phyloP scores from a whole-genome alignment of 352 stramenopile species.

The Thraustochytrium striatum region DNA sequence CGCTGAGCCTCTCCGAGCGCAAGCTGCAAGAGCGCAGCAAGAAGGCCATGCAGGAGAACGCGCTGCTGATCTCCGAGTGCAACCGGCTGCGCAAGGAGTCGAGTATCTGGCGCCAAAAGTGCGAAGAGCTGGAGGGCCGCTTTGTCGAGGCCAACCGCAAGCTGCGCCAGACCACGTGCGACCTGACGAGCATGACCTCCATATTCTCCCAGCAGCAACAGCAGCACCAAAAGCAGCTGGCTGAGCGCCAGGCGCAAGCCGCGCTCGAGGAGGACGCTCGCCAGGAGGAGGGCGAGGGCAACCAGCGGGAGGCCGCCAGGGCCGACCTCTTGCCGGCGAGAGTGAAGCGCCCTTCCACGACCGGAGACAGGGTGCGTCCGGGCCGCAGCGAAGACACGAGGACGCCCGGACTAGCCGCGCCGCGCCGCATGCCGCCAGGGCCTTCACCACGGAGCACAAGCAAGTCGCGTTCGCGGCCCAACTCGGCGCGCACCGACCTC shows the following conservation, averaged over 20 bases:
- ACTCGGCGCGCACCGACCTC: no score
- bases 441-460: no score
- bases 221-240: no score
- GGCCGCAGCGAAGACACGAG: background rate
- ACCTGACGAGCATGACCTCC: background rate
- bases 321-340: no score
- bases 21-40: constrained; percentile 3
- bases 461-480: background rate
- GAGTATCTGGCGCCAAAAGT: background rate
- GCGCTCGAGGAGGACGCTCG: background rate
- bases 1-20: constrained; percentile 4
- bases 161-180: background rate
- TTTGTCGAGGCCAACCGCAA: background rate
- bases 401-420: background rate
- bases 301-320: no score
- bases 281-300: background rate
- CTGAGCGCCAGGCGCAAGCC: background rate
- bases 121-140: background rate
- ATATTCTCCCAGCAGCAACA: no score
- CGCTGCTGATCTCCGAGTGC: constrained; percentile 30
- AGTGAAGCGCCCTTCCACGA: background rate
- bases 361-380: background rate
- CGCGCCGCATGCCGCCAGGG: no score
- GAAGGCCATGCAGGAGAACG: constrained; percentile 17
- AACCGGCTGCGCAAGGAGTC: constrained; percentile 38